Conservation (phyloP, 352 stramenopile species). For the Phytophthora foliorum region DNA sequence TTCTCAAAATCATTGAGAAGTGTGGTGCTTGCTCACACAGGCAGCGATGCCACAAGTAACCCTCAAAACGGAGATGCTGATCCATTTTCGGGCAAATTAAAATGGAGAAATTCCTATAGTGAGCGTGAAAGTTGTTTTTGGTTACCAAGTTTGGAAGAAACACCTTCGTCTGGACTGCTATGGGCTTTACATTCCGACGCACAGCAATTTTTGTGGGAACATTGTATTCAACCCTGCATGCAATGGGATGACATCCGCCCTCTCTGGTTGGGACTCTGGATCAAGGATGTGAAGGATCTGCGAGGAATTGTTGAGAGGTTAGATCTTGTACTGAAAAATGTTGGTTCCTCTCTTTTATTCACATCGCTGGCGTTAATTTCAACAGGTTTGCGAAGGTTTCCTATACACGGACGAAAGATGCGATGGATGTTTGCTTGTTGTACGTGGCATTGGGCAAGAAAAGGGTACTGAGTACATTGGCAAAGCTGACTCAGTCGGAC, state of each 20-base stretch:
- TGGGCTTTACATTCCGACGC: constrained; percentile 89
- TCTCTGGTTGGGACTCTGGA: constrained; percentile 84
- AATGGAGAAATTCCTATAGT: constrained; percentile 35
- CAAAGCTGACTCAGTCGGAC: constrained; percentile 79
- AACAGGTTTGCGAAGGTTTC: constrained; percentile 73
- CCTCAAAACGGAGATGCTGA: constrained; percentile 33
- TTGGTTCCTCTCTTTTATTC: neutral
- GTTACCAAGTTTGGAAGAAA: constrained; percentile 51
- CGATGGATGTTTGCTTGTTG: constrained; percentile 78
- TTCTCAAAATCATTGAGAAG: constrained; percentile 70
- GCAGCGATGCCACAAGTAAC: constrained; percentile 18
- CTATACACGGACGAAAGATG: constrained; percentile 73
- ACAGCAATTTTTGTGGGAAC: constrained; percentile 80
- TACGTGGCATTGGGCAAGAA: constrained; percentile 87
- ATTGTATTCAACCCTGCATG: constrained; percentile 65
- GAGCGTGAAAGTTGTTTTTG: constrained; percentile 22
- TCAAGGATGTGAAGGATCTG: constrained; percentile 81
- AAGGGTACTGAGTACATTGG: constrained; percentile 77
- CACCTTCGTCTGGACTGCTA: constrained; percentile 74
- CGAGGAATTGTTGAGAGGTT: constrained; percentile 74
- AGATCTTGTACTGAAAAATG: neutral
- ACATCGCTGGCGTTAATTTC: neutral
- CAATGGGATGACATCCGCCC: constrained; percentile 72
- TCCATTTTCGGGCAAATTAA: constrained; percentile 17
- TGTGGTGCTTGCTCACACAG: constrained; percentile 41